phyloP scores from a whole-genome alignment of 1,284 basidiomycete species.

The Ustilago hordei region DNA sequence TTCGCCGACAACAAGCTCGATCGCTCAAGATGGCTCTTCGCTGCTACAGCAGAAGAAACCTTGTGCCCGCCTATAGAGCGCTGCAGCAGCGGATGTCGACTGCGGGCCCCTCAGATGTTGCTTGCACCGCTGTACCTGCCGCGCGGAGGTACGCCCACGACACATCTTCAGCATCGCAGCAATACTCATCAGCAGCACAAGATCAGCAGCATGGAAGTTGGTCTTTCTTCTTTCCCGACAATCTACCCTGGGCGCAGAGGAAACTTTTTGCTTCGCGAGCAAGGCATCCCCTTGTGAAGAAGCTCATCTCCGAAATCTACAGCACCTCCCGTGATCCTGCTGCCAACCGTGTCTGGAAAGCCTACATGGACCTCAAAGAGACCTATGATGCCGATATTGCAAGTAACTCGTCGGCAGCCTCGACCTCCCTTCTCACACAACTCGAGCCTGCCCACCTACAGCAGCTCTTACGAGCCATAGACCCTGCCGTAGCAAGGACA shows the following conservation, averaged over 20 bases:
- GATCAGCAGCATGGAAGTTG: slow-evolving; percentile 29
- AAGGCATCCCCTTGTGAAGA: slow-evolving; percentile 53
- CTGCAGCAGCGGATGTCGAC: slow-evolving; percentile 17
- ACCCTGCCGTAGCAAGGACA: slow-evolving; percentile 38
- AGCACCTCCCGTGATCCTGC: slow-evolving; percentile 33
- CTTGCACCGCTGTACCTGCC: background rate
- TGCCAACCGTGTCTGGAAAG: slow-evolving; percentile 53
- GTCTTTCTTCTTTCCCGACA: slow-evolving; percentile 51
- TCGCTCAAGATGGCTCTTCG: slow-evolving; percentile 36
- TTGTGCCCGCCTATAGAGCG: slow-evolving; percentile 30
- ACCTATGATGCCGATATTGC: slow-evolving; percentile 13
- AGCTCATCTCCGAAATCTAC: slow-evolving; percentile 52
- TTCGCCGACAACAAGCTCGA: background rate
- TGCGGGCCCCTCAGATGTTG: background rate
- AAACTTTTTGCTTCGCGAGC: slow-evolving; percentile 9
- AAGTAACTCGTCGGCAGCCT: slow-evolving; percentile 10
- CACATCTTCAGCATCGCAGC: background rate
- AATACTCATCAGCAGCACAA: background rate
- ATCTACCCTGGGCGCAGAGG: slow-evolving; percentile 25
- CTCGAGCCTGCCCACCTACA: slow-evolving; percentile 41
- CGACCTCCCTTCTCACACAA: slow-evolving; percentile 38
- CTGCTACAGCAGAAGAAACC: slow-evolving; percentile 43
- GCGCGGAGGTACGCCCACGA: background rate
- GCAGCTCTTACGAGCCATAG: slow-evolving; percentile 52
- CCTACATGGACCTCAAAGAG: slow-evolving; percentile 50